These are phyloP conservation scores for Paspalum vaginatum DNA, from an alignment of 176 grass and related monocot species.

Conservation along the genomic window DNA sequence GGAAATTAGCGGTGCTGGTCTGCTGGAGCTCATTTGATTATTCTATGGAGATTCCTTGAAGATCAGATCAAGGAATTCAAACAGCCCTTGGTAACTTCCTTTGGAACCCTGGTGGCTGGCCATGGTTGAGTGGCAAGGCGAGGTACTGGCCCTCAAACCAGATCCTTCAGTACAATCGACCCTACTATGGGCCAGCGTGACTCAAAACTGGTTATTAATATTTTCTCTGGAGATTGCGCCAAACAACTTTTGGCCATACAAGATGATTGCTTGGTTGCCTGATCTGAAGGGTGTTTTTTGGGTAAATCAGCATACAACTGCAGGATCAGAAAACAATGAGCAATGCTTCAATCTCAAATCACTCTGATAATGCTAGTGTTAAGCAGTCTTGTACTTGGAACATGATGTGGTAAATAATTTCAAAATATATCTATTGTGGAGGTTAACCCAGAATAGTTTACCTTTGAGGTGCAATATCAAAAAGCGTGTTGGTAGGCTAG, in stretches of 20 bases:
- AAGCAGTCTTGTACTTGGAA: neutral
- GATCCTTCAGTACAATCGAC: neutral
- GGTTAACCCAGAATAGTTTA: neutral
- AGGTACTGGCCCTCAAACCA: constrained; percentile 21
- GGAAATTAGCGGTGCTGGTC: constrained; percentile 5
- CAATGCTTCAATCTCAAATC: constrained; percentile 12
- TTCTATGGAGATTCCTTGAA: constrained; percentile 16
- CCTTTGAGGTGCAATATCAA: neutral
- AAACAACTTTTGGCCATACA: neutral
- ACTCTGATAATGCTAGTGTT: neutral
- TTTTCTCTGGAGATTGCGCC: neutral
- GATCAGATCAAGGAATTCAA: constrained; percentile 9
- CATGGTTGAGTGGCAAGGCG: constrained; percentile 22
- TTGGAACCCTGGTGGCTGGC: neutral
- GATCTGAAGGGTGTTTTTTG: neutral
- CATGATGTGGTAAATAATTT: neutral
- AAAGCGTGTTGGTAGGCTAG: neutral
- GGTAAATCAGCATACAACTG: neutral
- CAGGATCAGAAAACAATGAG: neutral
- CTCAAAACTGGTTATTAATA: neutral
- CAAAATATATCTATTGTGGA: neutral
- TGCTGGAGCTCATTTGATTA: constrained; percentile 18
- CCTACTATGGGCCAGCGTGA: neutral
- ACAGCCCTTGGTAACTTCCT: neutral
- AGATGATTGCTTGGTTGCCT: constrained; percentile 12